Evolutionary conservation across 2,329 filamentous ascomycete genomes (phyloP).

Genomic region (Tympanopsis confertula): DNA sequence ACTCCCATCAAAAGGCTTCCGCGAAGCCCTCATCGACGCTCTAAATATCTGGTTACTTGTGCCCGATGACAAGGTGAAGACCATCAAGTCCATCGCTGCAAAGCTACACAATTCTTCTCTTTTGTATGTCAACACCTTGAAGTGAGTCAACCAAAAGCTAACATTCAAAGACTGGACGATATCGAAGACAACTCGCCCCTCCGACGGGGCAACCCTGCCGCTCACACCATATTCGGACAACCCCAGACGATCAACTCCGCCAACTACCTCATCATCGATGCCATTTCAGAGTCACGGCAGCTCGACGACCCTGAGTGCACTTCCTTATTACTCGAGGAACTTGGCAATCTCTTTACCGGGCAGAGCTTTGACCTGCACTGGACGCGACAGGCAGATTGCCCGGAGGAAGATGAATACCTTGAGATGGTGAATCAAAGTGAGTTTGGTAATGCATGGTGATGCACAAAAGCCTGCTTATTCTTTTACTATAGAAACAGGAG

Average conservation of each 20-base stretch:
- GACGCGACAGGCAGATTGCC: conserved; percentile 8
- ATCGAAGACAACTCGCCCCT: conserved; percentile 21
- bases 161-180: conserved; percentile 19
- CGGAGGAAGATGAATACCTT: conserved; percentile 12
- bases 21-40: conserved; percentile 10
- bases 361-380: conserved; percentile 16
- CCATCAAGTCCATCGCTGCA: conserved; percentile 12
- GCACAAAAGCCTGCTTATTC: not conserved
- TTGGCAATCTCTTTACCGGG: conserved; percentile 6
- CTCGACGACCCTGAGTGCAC: conserved; percentile 8
- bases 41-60: conserved; percentile 17
- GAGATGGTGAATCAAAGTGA: conserved; percentile 11
- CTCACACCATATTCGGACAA: conserved; percentile 21
- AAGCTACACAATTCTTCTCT: conserved; percentile 17
- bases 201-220: conserved; percentile 18
- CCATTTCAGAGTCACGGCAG: conserved; percentile 7
- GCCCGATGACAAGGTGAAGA: conserved; percentile 5
- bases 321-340: conserved; percentile 7
- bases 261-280: conserved; percentile 14
- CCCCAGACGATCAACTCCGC: conserved; percentile 23
- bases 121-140: conserved; percentile 8
- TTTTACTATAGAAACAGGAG: conserved; percentile 8
- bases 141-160: not conserved
- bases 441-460: not conserved
- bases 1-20: conserved; percentile 13